Evolutionary conservation across 164 flowering plant genomes (phyloP).

Genomic region (Vitis rotundifolia): DNA sequence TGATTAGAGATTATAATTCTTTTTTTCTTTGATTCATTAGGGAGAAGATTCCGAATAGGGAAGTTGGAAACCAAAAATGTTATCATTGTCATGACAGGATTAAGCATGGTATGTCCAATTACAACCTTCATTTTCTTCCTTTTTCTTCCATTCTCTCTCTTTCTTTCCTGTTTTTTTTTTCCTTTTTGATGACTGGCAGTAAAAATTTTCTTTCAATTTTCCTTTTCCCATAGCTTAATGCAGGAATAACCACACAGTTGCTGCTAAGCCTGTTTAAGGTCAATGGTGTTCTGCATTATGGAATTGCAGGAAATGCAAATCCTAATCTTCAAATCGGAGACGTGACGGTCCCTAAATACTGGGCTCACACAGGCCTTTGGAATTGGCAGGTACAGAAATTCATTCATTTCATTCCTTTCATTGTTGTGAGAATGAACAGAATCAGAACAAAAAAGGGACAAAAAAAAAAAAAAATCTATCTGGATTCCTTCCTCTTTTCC

Average conservation of each 20-base stretch:
- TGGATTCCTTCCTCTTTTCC: too few species aligned
- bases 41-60: conserved; percentile 47
- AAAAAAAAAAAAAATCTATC: too few species aligned
- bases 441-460: not conserved
- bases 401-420: not conserved
- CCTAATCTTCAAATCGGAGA: conserved; percentile 63
- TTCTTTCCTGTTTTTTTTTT: not conserved
- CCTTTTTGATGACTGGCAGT: too few species aligned
- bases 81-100: conserved; percentile 66
- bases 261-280: conserved; percentile 51
- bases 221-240: conserved; percentile 46
- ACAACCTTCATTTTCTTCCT: not conserved
- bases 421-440: not conserved
- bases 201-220: not conserved
- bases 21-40: conserved; percentile 15
- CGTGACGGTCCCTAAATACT: conserved; percentile 61
- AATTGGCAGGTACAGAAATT: conserved; percentile 63
- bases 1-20: too few species aligned
- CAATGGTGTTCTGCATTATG: conserved; percentile 73
- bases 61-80: conserved; percentile 32
- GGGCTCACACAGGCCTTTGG: conserved; percentile 86
- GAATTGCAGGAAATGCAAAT: conserved; percentile 83
- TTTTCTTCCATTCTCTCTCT: not conserved
- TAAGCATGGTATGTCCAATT: conserved; percentile 47
- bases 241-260: conserved; percentile 61